Base-by-base conservation (phyloP, 2,329 filamentous ascomycete genomes). In the Colletotrichum sojae region DNA sequence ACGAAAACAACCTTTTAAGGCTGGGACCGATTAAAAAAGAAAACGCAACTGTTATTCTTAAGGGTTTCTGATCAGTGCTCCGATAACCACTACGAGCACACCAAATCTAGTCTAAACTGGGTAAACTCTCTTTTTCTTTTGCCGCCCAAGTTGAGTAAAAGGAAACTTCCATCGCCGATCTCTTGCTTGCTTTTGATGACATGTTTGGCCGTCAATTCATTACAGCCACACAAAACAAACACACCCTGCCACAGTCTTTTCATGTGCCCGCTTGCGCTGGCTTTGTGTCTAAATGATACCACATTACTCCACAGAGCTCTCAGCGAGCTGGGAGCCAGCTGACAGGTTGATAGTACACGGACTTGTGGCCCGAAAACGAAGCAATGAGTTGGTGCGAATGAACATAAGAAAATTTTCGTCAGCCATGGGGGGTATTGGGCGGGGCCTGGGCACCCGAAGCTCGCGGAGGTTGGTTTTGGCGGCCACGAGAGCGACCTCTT, bases 401-500 rank as follows among this genome's bases (percentile, higher is more conserved):
- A 31, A 18, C 12, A 27, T 10, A 31, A 27, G 49, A 31, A 16
- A 31, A 27, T 5, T 3, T 31, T 31, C 49, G 15, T 58, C 22
- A 65, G 18, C 6, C 22, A n/a, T 20, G 39, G 4, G 51, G 18
- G 25, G 25, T 20, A 25, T 27, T n/a, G 18, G 22, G n/a, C 20
- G 43, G 54, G 5, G 31, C 20, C 16, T 22, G 53, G 8, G 40
- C 15, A 20, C 45, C 22, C 4, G 65, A 20, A 10, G 12, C 8
- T 36, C 48, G 59, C n/a, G 36, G 13, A 36, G 31, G 8, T 3
- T 53, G 52, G 36, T 46, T 54, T 18, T 55, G 55, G 43, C 67
- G 55, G 36, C 67, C 67, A 31, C 67, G 67, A 10, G 55, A 45
- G 25, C 67, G 67, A n/a, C 51, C 36, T 39, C 51, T 51, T 6